Conservation (phyloP, 768 basidiomycete genomes). For the Neoboletus magnificus region DNA sequence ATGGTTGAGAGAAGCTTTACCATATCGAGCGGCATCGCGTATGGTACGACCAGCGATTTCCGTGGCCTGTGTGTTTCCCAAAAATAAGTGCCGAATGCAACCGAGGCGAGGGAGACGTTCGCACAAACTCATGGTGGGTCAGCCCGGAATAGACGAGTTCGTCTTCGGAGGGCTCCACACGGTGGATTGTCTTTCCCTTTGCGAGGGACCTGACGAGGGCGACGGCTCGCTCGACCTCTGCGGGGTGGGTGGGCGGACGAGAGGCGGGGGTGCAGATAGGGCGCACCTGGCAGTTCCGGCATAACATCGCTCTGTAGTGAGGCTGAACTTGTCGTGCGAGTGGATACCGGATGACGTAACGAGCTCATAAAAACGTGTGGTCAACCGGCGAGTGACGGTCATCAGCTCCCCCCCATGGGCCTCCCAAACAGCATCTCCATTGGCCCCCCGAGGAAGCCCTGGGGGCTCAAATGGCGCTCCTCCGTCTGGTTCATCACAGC, state of each 20-base stretch:
- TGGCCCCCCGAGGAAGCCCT: conserved; percentile 26
- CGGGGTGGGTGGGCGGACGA: neutral
- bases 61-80: conserved; percentile 39
- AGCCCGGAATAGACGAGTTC: conserved; percentile 57
- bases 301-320: too few relatives aligned
- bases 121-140: conserved; percentile 61
- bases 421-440: neutral
- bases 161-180: conserved; percentile 59
- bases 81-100: conserved; percentile 8
- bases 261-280: neutral
- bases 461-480: conserved; percentile 54
- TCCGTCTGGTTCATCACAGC: conserved; percentile 55
- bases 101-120: conserved; percentile 17
- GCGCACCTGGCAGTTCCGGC: conserved; percentile 53
- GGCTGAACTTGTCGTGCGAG: neutral
- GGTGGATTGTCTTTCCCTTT: conserved; percentile 48
- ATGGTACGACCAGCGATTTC: conserved; percentile 52
- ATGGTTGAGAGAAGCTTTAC: conserved; percentile 28
- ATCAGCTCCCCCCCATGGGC: conserved; percentile 8
- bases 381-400: neutral
- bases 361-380: neutral
- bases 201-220: conserved; percentile 52
- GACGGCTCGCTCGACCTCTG: conserved; percentile 72
- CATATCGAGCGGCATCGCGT: conserved; percentile 50
- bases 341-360: neutral